Base-by-base conservation (phyloP, 495 filamentous ascomycete species). In the Thermochaetoides thermophila region DNA sequence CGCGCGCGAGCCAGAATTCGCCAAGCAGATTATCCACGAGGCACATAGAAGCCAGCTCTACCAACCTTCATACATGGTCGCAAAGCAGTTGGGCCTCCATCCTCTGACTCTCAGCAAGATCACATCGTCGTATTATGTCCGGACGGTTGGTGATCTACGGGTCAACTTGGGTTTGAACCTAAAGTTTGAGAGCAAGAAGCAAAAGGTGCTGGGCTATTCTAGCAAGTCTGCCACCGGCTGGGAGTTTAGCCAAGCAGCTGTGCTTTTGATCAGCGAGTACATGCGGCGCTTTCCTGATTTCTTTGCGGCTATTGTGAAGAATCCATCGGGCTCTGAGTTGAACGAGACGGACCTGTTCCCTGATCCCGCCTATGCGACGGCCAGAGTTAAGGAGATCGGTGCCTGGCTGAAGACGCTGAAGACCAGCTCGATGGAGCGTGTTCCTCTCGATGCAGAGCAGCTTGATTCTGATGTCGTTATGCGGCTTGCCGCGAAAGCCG, bases 281-380 rank as follows among this genome's bases (percentile, higher is more conserved):
- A 95, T 95, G 79, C 74, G 74, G 32, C 78, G 68, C 18, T 99
- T 99, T 56, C 91, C 91, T 0, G 82, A 93, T 24, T 95, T 99
- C 56, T 84, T 96, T 47, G 80, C 79, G 8, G 80, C 74, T 2
- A 79, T 99, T 37, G 75, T 82, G 47, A 64, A 66, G 30, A 82
- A 64, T 52, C 76, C 57, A 5, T 59, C 53, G 15, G 59, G 48
- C 29, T 61, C 33, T 36, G 63, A 68, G 26, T 42, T 63, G 15
- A 51, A 21, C 24, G 84, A 87, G 27, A 84, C 79, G 0, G 82
- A 92, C 46, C 86, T 99, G 50, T 96, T 85, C 54, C 64, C 76
- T 7, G 70, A 77, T 27, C 77, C 78, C 9, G 62, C 64, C 10
- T 46, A 60, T 8, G 81, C 78, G 36, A 66, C 67, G 17, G 74